Percentiles rank a stretch among this genome's conserved stretches.
These are phyloP conservation scores for Sporothrix globosa DNA, from an alignment of 2,329 filamentous ascomycete genomes.

Conservation along the genomic window DNA sequence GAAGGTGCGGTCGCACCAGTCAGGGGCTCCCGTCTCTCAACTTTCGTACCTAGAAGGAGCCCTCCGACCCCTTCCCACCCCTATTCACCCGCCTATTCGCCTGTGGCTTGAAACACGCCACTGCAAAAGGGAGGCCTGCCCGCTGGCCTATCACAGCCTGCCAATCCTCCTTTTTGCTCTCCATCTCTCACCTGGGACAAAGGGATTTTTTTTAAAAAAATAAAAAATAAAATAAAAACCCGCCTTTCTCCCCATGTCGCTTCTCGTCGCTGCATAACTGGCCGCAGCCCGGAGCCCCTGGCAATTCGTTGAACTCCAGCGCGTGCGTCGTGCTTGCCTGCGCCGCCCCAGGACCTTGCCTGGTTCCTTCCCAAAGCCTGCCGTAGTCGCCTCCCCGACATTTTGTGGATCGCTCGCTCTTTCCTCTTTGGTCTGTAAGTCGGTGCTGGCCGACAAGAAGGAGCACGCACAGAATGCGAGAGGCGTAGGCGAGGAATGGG, in stretches of 20 bases:
- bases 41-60: constrained; percentile 10
- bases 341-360: neutral
- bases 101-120: constrained; percentile 32
- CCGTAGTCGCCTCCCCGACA: neutral
- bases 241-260: constrained; percentile 3
- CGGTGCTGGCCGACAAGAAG: constrained; percentile 3
- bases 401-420: constrained; percentile 1
- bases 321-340: constrained; percentile 9
- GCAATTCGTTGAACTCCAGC: neutral
- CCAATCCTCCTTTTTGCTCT: neutral
- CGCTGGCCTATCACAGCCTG: constrained; percentile 26
- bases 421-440: constrained; percentile 30
- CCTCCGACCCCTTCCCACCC: neutral
- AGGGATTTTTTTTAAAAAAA: neutral
- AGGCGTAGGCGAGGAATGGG: neutral
- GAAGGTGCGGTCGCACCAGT: constrained; percentile 25
- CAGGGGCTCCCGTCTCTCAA: constrained; percentile 3
- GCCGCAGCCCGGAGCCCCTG: constrained; percentile 24
- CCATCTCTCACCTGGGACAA: neutral
- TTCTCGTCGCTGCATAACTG: constrained; percentile 32
- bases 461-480: neutral
- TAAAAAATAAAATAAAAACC: neutral
- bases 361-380: constrained; percentile 19
- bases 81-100: constrained; percentile 25
- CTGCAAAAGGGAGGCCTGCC: constrained; percentile 23